Evolutionary conservation across 2,329 filamentous ascomycete genomes (phyloP), one percentile per base, ranked within the genome.

Genomic region (Aquanectria penicillioides): DNA sequence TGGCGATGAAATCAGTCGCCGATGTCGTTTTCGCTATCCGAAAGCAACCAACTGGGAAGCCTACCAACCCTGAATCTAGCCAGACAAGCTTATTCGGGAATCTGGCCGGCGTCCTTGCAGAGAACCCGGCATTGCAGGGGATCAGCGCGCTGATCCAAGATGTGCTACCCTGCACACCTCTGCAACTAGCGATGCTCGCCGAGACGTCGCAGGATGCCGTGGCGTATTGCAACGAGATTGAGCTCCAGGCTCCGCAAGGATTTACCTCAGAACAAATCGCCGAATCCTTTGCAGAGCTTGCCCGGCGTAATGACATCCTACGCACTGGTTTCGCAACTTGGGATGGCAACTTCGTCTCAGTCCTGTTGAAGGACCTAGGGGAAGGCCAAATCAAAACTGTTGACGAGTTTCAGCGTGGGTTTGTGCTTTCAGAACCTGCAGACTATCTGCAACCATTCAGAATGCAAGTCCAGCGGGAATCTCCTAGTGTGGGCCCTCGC

Each of bases 151-250:
- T 73, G 3, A 61, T 80, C 9, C 75, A 81, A 28, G 74, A 78
- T 20, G 68, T 88, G n/a, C 71, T 83, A 15, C 82, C 83, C 5
- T 95, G 92, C 71, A 94, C 89, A 4, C 83, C 88, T 12, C 80
- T 95, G 9, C 94, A 97, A 68, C 78, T 83, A 15, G 88, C 92
- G 2, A 96, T 97, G 92, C 80, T 97, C 13, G 81, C 86, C 0
- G 92, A 97, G 75, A 94, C 92, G 1, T 74, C 81, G 3, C 80
- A 78, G 15, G 80, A 88, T 59, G 63, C 80, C 2, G 76, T 75
- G 41, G 82, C 88, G 7, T 97, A 97, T 71, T 91, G 89, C 75
- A 97, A 97, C 66, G 89, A 88, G 79, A 78, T 95, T 10, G 84
- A 90, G 65, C 72, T 96, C 1, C 78, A 85, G n/a, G 75, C 91